phyloP scores from a whole-genome alignment of 2,329 filamentous ascomycete species.

The Clonostachys byssicola region DNA sequence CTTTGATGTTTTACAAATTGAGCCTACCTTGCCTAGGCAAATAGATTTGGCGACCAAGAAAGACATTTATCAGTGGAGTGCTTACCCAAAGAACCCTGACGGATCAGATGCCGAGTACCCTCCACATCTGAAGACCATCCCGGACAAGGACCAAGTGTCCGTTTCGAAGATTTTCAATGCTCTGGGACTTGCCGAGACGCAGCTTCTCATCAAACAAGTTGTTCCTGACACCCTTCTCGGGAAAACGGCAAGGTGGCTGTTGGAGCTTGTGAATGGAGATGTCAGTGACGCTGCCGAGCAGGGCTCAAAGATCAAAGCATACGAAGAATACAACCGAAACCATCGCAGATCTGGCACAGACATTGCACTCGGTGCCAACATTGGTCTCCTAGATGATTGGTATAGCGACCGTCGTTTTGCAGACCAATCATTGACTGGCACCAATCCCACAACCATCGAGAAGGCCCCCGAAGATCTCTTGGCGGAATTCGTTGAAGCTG shows the following conservation, averaged over 20 bases:
- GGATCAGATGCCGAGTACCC: not conserved
- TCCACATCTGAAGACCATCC: not conserved
- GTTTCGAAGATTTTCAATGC: not conserved
- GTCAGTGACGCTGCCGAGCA: not conserved
- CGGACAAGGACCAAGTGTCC: not conserved
- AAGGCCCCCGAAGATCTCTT: constrained; percentile 24
- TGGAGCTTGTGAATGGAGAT: not conserved
- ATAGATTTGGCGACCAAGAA: not conserved
- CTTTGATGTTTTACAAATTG: not conserved
- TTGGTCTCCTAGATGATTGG: constrained; percentile 31
- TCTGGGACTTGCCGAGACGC: not conserved
- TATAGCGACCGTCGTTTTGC: constrained; percentile 36
- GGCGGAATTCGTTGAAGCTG: constrained; percentile 25
- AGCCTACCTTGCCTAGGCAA: not conserved
- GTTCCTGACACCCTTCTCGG: not conserved
- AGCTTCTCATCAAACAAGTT: not conserved
- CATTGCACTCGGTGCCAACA: constrained; percentile 22
- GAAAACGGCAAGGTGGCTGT: not conserved
- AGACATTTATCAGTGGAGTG: not conserved
- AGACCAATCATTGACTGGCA: constrained; percentile 36
- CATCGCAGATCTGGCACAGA: constrained; percentile 26
- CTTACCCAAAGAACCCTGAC: not conserved
- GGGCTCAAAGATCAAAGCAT: not conserved
- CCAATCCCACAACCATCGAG: constrained; percentile 39
- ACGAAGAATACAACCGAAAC: constrained; percentile 22